A percentile compares a stretch with the other conserved stretches of the same genome.
These are phyloP conservation scores for Calonectria montana DNA, from an alignment of 2,329 filamentous ascomycete species.

Conservation along the genomic window DNA sequence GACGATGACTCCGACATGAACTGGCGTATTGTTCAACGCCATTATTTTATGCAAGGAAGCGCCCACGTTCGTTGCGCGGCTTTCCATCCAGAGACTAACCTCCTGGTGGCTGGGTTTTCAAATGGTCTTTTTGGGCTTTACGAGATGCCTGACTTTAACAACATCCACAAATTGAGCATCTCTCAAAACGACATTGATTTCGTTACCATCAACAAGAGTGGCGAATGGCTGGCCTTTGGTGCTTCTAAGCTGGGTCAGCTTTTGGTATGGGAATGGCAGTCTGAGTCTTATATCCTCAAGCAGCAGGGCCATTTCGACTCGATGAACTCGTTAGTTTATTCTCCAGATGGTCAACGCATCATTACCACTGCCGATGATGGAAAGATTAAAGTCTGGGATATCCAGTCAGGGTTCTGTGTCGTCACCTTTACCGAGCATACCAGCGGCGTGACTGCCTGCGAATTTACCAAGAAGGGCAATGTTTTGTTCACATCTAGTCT, in stretches of 20 bases:
- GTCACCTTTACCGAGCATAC: slow-evolving; percentile 98
- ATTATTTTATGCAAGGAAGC: slow-evolving; percentile 94
- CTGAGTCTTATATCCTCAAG: slow-evolving; percentile 97
- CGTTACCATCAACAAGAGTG: slow-evolving; percentile 92
- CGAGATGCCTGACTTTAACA: slow-evolving; percentile 94
- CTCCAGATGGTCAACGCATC: slow-evolving; percentile 91
- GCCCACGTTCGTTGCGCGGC: slow-evolving; percentile 90
- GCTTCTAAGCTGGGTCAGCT: slow-evolving; percentile 95
- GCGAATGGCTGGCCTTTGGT: slow-evolving; percentile 97
- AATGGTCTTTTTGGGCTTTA: slow-evolving; percentile 95
- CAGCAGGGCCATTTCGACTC: slow-evolving; percentile 98
- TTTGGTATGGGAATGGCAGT: slow-evolving; percentile 99
- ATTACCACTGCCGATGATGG: slow-evolving; percentile 96
- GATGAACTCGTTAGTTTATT: slow-evolving; percentile 93
- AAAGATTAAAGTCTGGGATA: slow-evolving; percentile 99
- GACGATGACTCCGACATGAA: slow-evolving; percentile 74
- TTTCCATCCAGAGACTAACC: slow-evolving; percentile 86
- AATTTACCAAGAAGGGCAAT: slow-evolving; percentile 95
- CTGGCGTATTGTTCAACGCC: slow-evolving; percentile 91
- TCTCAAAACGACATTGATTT: slow-evolving; percentile 97
- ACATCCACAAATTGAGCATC: slow-evolving; percentile 92
- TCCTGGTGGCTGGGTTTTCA: slow-evolving; percentile 97
- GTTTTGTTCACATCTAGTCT: slow-evolving; percentile 95
- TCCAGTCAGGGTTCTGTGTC: slow-evolving; percentile 95
- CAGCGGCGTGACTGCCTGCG: slow-evolving; percentile 91